phyloP scores from a whole-genome alignment of 2,329 filamentous ascomycete genomes.

The Daldinia sp. region DNA sequence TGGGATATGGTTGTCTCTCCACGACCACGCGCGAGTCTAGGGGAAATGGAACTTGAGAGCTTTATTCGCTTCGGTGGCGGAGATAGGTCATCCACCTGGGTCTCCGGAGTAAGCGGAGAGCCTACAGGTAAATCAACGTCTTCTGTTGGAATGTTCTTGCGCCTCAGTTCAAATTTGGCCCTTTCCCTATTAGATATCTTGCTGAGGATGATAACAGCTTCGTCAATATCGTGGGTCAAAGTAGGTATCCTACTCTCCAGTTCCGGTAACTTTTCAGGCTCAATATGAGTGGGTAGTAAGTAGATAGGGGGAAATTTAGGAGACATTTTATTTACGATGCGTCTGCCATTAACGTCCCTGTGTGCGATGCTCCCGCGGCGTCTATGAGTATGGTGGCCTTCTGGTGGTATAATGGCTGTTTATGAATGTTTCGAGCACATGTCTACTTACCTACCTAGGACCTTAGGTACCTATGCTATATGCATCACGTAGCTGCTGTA shows the following conservation, averaged over 20 bases:
- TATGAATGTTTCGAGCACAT: background rate
- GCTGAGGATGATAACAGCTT: slow-evolving; percentile 78
- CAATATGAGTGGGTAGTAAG: slow-evolving; percentile 75
- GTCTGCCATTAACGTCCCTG: background rate
- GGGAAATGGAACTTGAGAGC: slow-evolving; percentile 44
- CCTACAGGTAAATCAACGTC: slow-evolving; percentile 49
- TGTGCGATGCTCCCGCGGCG: no score
- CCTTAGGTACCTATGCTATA: background rate
- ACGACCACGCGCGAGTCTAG: slow-evolving; percentile 26
- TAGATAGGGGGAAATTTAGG: slow-evolving; percentile 70
- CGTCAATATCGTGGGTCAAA: slow-evolving; percentile 74
- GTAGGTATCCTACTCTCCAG: slow-evolving; percentile 71
- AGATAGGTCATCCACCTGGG: slow-evolving; percentile 15
- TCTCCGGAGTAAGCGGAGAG: background rate
- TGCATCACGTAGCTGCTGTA: background rate
- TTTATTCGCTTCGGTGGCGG: slow-evolving; percentile 49
- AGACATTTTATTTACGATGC: slow-evolving; percentile 36
- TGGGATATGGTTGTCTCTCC: slow-evolving; percentile 41
- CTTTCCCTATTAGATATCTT: slow-evolving; percentile 74
- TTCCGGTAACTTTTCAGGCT: slow-evolving; percentile 66
- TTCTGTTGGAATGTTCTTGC: slow-evolving; percentile 67
- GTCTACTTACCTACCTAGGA: background rate
- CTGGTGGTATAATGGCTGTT: background rate
- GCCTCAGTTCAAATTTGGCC: slow-evolving; percentile 79
- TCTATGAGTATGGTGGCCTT: background rate